Evolutionary conservation across 176 grass and related monocot species (phyloP).

Genomic region (Aegilops tauschii): DNA sequence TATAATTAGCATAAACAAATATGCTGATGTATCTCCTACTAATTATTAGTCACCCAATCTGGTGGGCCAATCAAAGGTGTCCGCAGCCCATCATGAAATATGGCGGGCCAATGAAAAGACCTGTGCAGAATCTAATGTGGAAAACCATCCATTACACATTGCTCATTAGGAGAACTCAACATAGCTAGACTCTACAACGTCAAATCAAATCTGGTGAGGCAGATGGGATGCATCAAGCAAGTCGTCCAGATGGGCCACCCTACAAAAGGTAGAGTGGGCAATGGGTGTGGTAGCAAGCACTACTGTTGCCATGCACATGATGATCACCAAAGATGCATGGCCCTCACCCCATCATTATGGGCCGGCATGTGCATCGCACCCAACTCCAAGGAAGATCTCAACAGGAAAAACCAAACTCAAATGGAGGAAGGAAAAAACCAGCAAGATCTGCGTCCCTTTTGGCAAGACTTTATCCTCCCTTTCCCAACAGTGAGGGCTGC

Average conservation of each 20-base stretch:
- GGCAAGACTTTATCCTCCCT: neutral
- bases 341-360: conserved; percentile 38
- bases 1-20: neutral
- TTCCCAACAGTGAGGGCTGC: neutral
- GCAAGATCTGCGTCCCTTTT: neutral
- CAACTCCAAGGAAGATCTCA: conserved; percentile 4
- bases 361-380: conserved; percentile 40
- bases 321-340: conserved; percentile 33
- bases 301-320: conserved; percentile 41
- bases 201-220: conserved; percentile 21
- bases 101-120: neutral
- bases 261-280: conserved; percentile 51
- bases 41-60: neutral
- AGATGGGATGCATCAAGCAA: conserved; percentile 35
- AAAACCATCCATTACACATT: neutral
- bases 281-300: conserved; percentile 12
- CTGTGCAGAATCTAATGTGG: neutral
- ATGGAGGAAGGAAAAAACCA: neutral
- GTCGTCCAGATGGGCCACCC: conserved; percentile 42
- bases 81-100: neutral
- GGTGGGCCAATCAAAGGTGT: neutral
- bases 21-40: conserved; percentile 1
- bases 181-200: neutral
- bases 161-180: neutral
- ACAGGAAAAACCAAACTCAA: neutral